Evolutionary conservation across 371 early-diverging fungal species (phyloP).

Genomic region (Mucor mucedo): DNA sequence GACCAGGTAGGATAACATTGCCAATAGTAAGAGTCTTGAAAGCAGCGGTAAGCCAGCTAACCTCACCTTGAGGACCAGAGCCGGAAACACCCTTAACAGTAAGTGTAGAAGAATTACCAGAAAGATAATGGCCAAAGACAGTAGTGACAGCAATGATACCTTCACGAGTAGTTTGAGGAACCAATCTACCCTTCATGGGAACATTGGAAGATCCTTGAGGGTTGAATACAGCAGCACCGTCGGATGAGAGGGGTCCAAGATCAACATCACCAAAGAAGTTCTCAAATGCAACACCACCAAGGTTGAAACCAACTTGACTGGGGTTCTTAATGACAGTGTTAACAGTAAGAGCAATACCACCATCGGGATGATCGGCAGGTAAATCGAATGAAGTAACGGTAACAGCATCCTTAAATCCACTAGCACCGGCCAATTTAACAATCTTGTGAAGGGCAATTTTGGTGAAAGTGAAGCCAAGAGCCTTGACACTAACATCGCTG

Average conservation of each 20-base stretch:
- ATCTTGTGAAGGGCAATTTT: slow-evolving; percentile 58
- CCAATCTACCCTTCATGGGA: slow-evolving; percentile 60
- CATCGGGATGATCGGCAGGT: slow-evolving; percentile 60
- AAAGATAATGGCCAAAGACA: slow-evolving; percentile 57
- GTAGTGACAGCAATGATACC: slow-evolving; percentile 55
- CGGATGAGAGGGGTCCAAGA: slow-evolving; percentile 46
- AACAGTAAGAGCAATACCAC: slow-evolving; percentile 62
- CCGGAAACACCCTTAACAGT: slow-evolving; percentile 57
- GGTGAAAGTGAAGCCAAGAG: slow-evolving; percentile 61
- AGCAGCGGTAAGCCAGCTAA: slow-evolving; percentile 60
- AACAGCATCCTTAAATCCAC: slow-evolving; percentile 59
- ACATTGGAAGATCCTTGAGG: slow-evolving; percentile 37
- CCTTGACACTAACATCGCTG: slow-evolving; percentile 54
- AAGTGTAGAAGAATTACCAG: slow-evolving; percentile 45
- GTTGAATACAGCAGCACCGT: slow-evolving; percentile 44
- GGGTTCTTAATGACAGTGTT: slow-evolving; percentile 57
- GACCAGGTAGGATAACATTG: slow-evolving; percentile 54
- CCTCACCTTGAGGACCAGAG: slow-evolving; percentile 56
- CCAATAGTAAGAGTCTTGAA: slow-evolving; percentile 56
- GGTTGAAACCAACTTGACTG: slow-evolving; percentile 61
- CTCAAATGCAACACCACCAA: slow-evolving; percentile 40
- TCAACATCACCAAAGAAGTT: slow-evolving; percentile 34
- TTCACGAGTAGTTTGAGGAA: slow-evolving; percentile 50
- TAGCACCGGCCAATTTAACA: slow-evolving; percentile 58
- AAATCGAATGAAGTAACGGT: slow-evolving; percentile 60